A percentile compares a stretch with the other conserved stretches of the same genome.
These are phyloP conservation scores for Hermanozyma aechmeae DNA, from an alignment of 805 yeast species.

Conservation along the genomic window DNA sequence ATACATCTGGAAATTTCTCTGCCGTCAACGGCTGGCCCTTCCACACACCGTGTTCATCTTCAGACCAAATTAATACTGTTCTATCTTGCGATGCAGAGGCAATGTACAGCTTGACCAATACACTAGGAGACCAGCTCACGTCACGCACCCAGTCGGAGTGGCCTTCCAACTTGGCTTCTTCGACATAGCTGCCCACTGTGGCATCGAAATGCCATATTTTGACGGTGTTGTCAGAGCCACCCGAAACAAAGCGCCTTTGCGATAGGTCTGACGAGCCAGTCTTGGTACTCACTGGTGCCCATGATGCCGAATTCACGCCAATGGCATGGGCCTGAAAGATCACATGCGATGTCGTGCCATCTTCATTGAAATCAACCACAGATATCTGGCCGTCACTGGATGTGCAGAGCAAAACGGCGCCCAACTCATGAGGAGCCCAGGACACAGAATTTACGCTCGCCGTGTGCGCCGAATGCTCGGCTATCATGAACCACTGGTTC, in stretches of 20 bases:
- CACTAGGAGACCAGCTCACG: slow-evolving; percentile 95
- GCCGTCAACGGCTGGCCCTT: slow-evolving; percentile 63
- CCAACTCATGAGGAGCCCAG: slow-evolving; percentile 98
- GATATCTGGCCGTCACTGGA: slow-evolving; percentile 92
- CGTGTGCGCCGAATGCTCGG: slow-evolving; percentile 80
- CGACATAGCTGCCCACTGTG: slow-evolving; percentile 44
- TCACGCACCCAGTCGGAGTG: slow-evolving; percentile 99
- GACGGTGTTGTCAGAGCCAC: slow-evolving; percentile 92
- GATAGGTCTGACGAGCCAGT: slow-evolving; percentile 15
- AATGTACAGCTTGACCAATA: slow-evolving; percentile 76
- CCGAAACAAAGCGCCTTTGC: slow-evolving; percentile 75
- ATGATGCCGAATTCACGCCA: slow-evolving; percentile 89
- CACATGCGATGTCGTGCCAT: slow-evolving; percentile 64
- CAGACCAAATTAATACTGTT: slow-evolving; percentile 92
- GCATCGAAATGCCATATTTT: slow-evolving; percentile 78
- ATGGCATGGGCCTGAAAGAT: slow-evolving; percentile 78
- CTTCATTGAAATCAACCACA: slow-evolving; percentile 83
- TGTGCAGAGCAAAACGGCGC: slow-evolving; percentile 82
- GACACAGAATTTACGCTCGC: slow-evolving; percentile 91
- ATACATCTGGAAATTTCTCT: slow-evolving; percentile 90
- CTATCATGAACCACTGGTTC: slow-evolving; percentile 78
- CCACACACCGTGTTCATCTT: slow-evolving; percentile 68
- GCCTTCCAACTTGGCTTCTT: slow-evolving; percentile 75
- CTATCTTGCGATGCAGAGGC: slow-evolving; percentile 97
- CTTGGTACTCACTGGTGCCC: slow-evolving; percentile 65